Conservation (phyloP, 2,329 filamentous ascomycete species). For the Fusarium chaquense region DNA sequence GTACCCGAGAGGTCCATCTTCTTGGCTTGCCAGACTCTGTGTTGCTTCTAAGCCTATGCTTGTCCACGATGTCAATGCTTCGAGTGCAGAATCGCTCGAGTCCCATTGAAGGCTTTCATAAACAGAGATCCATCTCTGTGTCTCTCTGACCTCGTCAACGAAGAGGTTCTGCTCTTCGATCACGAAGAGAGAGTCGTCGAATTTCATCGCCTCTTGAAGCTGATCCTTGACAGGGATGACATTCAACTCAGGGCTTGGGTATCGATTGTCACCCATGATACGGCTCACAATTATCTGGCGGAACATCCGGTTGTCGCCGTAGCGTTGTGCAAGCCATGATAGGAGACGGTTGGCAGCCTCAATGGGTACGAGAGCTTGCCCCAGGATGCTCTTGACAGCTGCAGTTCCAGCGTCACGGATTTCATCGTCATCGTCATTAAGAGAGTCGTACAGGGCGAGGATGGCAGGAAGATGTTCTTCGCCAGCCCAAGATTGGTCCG, state of each 20-base stretch:
- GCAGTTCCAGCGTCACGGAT: constrained; percentile 74
- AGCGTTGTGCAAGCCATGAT: constrained; percentile 55
- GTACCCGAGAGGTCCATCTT: constrained; percentile 79
- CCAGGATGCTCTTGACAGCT: constrained; percentile 62
- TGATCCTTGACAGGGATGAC: constrained; percentile 53
- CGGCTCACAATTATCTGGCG: constrained; percentile 56
- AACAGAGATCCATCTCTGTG: constrained; percentile 72
- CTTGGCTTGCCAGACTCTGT: constrained; percentile 48
- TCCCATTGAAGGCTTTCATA: constrained; percentile 52
- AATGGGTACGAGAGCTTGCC: constrained; percentile 58
- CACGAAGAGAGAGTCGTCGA: constrained; percentile 80
- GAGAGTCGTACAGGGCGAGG: constrained; percentile 77
- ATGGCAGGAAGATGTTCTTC: constrained; percentile 66
- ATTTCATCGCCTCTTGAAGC: constrained; percentile 60
- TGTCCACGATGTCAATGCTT: constrained; percentile 61
- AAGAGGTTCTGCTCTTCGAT: constrained; percentile 97
- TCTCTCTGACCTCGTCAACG: constrained; percentile 82
- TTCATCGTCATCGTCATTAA: constrained; percentile 94
- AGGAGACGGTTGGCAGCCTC: constrained; percentile 62
- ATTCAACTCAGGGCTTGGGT: constrained; percentile 15
- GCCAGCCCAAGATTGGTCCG: constrained; percentile 37
- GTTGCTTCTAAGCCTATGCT: constrained; percentile 62
- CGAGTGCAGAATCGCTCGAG: constrained; percentile 40
- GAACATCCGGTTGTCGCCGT: constrained; percentile 55
- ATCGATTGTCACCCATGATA: constrained; percentile 51